These are phyloP conservation scores for Zangia roseola DNA, from an alignment of 768 basidiomycete genomes.

Conservation along the genomic window DNA sequence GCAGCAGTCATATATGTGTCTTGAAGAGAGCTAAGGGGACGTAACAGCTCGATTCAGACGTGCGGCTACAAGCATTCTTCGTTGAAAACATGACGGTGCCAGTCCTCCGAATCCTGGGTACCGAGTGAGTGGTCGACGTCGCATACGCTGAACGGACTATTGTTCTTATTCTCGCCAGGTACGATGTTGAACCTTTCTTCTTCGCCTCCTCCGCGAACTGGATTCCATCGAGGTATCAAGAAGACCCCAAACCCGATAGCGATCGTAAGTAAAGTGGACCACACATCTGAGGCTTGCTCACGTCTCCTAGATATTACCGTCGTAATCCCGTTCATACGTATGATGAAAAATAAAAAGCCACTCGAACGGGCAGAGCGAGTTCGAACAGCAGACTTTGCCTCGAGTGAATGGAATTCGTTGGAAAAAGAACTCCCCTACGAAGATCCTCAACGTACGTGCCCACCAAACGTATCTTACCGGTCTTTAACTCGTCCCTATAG, in stretches of 20 bases:
- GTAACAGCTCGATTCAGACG: constrained; percentile 31
- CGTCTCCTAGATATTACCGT: constrained; percentile 52
- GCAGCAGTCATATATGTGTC: constrained; percentile 8
- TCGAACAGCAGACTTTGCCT: constrained; percentile 5
- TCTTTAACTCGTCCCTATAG: constrained; percentile 7
- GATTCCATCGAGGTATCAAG: constrained; percentile 67
- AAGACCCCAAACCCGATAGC: constrained; percentile 38
- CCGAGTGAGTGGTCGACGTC: constrained; percentile 39
- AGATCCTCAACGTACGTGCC: constrained; percentile 6
- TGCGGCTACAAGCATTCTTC: constrained; percentile 50
- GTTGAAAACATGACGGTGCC: constrained; percentile 50
- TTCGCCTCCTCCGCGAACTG: constrained; percentile 63
- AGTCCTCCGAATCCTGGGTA: constrained; percentile 56
- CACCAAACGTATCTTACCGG: not conserved
- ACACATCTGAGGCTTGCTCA: constrained; percentile 21
- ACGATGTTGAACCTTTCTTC: constrained; percentile 62
- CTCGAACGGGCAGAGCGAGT: constrained; percentile 12
- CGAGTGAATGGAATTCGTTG: not conserved
- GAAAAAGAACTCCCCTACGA: constrained; percentile 10
- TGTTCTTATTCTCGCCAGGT: constrained; percentile 31
- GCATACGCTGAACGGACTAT: not conserved
- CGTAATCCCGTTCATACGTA: constrained; percentile 51
- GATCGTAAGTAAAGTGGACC: constrained; percentile 49
- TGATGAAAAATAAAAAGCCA: constrained; percentile 33
- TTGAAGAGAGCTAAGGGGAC: not conserved